Base-by-base conservation (phyloP, 1,284 basidiomycete genomes). In the Exobasidium cylindrosporum region DNA sequence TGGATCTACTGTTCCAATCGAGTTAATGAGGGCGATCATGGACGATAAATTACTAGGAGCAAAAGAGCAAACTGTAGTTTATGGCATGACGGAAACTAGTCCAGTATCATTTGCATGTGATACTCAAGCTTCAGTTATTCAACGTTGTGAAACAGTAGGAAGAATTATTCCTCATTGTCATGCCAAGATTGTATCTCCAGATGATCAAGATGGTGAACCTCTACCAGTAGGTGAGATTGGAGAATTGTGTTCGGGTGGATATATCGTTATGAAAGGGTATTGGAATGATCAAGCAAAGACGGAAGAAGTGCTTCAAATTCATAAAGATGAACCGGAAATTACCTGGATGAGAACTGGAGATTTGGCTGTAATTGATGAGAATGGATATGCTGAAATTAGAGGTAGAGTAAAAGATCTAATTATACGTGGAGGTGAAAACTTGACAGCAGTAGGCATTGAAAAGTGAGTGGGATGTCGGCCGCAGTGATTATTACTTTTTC, bases 281-380 rank as follows among this genome's bases (percentile, higher is more conserved):
- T 92, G 90, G 90, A 78, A 85, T 40, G 87, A 92, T 69, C 83
- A 85, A 32, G 84, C 85, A 54, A 88, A 89, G 73, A 91, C 90
- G 0, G 79, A 78, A n/a, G 78, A 81, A 29, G 88, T 84, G 0
- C 87, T 89, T 84, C 83, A 84, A 61, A 80, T 76, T 5, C 84
- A 87, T 59, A 57, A 58, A 26, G 71, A 73, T 50, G 47, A 50
- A 50, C 47, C 47, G 4, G 71, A 84, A 5, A 86, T 86, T 40
- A 85, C 82, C 1, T 92, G 89, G 90, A 91, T 92, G 87, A 84
- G 88, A 75, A 90, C 89, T 0, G 90, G 91, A 1, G 91, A 93
- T 78, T 86, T 91, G 71, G 91, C 85, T 0, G 86, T 89, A 43
- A 85, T 92, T 82, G 90, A 92, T 70, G 85, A 87, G 58, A 88